Conservation (phyloP, 371 early-diverging fungal species). For the Syncephalastrum sp. region DNA sequence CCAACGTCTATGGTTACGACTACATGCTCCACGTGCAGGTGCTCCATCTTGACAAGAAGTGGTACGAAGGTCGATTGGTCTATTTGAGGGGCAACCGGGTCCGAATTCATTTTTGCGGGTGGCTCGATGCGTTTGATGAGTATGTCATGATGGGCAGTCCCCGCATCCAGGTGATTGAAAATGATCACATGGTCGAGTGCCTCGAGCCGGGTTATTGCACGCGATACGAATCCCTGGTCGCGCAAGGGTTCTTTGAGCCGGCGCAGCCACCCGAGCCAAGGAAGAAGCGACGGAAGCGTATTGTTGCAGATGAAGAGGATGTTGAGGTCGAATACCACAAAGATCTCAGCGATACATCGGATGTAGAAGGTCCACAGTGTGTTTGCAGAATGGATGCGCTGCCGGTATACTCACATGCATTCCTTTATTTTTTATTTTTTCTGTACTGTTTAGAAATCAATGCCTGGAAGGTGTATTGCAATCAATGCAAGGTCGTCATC, state of each 20-base stretch:
- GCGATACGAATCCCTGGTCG: conserved; percentile 24
- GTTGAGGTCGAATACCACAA: conserved; percentile 29
- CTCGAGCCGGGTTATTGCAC: conserved; percentile 49
- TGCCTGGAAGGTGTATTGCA: conserved; percentile 62
- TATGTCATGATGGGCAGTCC: conserved; percentile 57
- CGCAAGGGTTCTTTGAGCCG: conserved; percentile 3
- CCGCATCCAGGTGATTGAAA: conserved; percentile 42
- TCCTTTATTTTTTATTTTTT: neutral
- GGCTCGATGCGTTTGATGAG: conserved; percentile 60
- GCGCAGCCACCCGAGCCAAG: conserved; percentile 34
- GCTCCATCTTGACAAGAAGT: conserved; percentile 43
- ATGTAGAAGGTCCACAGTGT: conserved; percentile 16
- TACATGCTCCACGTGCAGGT: conserved; percentile 57
- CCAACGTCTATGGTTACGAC: conserved; percentile 57
- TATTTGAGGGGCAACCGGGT: conserved; percentile 50
- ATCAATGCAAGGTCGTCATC: conserved; percentile 59
- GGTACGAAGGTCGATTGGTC: conserved; percentile 55
- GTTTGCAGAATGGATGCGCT: neutral
- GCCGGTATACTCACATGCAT: neutral
- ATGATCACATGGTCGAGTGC: conserved; percentile 37
- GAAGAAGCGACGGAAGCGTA: conserved; percentile 1
- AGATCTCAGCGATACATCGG: conserved; percentile 20
- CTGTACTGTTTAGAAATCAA: conserved; percentile 25
- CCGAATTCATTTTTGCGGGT: conserved; percentile 58
- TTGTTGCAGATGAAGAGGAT: conserved; percentile 10